Evolutionary conservation across 2,329 filamentous ascomycete genomes (phyloP).

Genomic region (Trichoderma sp.): DNA sequence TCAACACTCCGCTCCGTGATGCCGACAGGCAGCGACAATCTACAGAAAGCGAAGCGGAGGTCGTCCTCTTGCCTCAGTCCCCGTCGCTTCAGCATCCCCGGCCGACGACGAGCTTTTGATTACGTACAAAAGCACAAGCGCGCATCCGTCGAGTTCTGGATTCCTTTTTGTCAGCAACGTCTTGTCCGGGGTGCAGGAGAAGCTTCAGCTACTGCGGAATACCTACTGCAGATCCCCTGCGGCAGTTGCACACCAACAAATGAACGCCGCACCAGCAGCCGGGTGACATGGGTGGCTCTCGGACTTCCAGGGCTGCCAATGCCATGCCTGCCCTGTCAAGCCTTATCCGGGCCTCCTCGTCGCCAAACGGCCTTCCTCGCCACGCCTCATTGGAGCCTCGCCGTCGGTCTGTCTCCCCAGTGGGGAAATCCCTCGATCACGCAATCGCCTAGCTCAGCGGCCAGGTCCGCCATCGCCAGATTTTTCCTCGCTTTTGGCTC

Average conservation of each 20-base stretch:
- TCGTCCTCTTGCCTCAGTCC: not conserved
- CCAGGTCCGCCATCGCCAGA: conserved; percentile 24
- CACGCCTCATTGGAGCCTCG: conserved; percentile 15
- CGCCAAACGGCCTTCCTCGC: conserved; percentile 11
- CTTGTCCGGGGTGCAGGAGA: conserved; percentile 17
- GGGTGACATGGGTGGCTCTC: not conserved
- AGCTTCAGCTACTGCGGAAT: conserved; percentile 3
- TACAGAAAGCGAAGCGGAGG: not conserved
- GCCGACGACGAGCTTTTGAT: not conserved
- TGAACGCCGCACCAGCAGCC: not conserved
- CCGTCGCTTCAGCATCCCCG: not conserved
- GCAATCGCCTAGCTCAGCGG: conserved; percentile 28
- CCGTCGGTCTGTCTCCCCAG: conserved; percentile 4
- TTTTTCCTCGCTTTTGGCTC: conserved; percentile 11
- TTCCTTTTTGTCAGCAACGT: not conserved
- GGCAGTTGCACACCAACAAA: conserved; percentile 3
- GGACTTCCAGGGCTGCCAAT: conserved; percentile 1
- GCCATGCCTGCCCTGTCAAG: conserved; percentile 14
- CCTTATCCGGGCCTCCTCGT: conserved; percentile 11
- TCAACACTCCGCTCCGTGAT: not conserved
- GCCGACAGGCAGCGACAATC: not conserved
- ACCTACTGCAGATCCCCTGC: conserved; percentile 10
- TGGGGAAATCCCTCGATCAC: conserved; percentile 26
- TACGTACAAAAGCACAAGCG: not conserved
- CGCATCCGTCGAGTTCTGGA: not conserved